Evolutionary conservation across 2,329 filamentous ascomycete genomes (phyloP), one percentile per base, ranked within the genome.

Genomic region (Amylocarpus encephaloides): DNA sequence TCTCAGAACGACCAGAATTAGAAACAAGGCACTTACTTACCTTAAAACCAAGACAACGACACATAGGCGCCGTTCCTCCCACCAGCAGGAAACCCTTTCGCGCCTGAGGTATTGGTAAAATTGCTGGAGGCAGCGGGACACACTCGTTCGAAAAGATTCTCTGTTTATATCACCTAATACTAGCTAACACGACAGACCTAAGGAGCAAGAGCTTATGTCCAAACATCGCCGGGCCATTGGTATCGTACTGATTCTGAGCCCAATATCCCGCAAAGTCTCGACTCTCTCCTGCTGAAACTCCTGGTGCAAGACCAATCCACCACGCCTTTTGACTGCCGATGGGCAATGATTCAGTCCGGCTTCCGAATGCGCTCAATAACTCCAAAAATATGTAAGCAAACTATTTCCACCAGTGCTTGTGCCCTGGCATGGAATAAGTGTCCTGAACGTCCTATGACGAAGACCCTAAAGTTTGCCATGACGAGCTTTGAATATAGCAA

Each of bases 401-500:
- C 22, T 4, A 40, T 30, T 39, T 29, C 41, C 29, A 19, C 13
- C 11, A 33, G 19, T 35, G 34, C 33, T 50, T 26, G 29, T 42
- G 22, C 12, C 18, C 19, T 38, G 18, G 13, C n/a, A 26, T 34
- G 10, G 40, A 34, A 18, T 18, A 15, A 30, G 35, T 7, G 30
- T 43, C 3, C 30, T 18, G 26, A 48, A 29, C 33, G 16, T 26
- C 35, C 22, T 12, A 26, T 26, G 7, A 26, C 7, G 12, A 30
- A 16, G 7, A 18, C n/a, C 53, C 41, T 45, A 63, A n/a, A 63
- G 57, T 32, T 52, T 62, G 26, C 60, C 61, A 54, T 63, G 61
- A 19, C 87, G 77, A 30, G 85, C 85, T 66, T 85, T 86, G 70
- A 92, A 92, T 51, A 92, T 83, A 26, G 85, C 82, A 47, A 89